Base-by-base conservation (phyloP, 257 asterid genomes). In the Primulina eburnea region DNA sequence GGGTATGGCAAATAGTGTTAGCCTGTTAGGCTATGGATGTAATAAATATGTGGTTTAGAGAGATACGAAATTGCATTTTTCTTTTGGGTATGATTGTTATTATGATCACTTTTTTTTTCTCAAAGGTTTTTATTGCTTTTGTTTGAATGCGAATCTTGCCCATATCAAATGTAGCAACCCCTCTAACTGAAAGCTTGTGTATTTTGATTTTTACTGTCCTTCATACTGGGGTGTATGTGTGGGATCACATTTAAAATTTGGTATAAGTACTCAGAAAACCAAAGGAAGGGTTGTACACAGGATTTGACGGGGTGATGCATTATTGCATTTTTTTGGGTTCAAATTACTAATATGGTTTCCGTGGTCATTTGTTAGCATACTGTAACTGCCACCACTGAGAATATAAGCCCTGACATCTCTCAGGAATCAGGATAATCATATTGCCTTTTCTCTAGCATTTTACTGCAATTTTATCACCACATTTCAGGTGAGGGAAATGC, bases 401-500 rank as follows among this genome's bases (percentile, higher is more conserved):
- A 5, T 61, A 20, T 29, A 32, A 62, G 5, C 18, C 7, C 10
- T 32, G 26, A 62, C 21, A 62, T 32, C 20, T 35, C 28, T 62
- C 24, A 62, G 66, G 66, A 62, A 16, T 62, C 24, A 32, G 66
- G 66, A 62, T 20, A 60, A n/a, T 37, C 16, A 5, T 18, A 30
- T 16, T 38, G 12, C 30, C 4, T 37, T 32, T 29, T 8, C 65
- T 58, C 10, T 69, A 20, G 57, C 17, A 24, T 24, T 69, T 57
- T 14, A 2, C n/a, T 35, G 8, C 37, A 57, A 18, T 69, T 26
- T 74, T 52, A 71, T 53, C 30, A 65, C 72, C 58, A 71, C 71
- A 57, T 74, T 76, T 79, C 85, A 95, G 99, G 81, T 95, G 24
- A 80, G 96, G 81, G 99, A 94, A 89, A 94, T 92, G 98, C 98